A percentile compares a stretch with the other conserved stretches of the same genome.
Evolutionary conservation across 2,329 filamentous ascomycete genomes (phyloP).

Genomic region (Ceratocystis alfenasii): DNA sequence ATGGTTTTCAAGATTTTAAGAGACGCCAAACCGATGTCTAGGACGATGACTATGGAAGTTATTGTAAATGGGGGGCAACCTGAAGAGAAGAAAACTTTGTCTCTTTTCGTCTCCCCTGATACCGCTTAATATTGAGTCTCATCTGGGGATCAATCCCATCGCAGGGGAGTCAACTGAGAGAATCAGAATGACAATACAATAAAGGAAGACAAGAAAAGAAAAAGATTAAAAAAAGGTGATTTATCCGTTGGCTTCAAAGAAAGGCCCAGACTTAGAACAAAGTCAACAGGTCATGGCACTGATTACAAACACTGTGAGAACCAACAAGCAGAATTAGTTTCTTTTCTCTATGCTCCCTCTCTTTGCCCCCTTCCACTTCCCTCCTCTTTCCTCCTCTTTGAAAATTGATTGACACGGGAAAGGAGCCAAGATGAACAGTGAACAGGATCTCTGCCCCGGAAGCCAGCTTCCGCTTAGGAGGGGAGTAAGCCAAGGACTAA

Average conservation of each 20-base stretch:
- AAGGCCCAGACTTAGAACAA: neutral
- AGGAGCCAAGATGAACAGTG: slow-evolving; percentile 7
- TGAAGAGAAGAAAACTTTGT: neutral
- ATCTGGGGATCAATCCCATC: neutral
- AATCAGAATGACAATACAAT: neutral
- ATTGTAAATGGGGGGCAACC: neutral
- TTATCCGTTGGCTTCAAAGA: neutral
- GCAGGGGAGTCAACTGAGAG: neutral
- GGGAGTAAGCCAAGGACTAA: neutral
- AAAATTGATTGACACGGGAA: neutral
- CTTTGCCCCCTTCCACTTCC: neutral
- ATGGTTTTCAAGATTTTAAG: neutral
- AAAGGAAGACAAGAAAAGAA: neutral
- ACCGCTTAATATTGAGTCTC: neutral
- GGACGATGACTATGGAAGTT: neutral
- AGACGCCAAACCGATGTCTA: neutral
- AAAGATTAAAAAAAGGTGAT: neutral
- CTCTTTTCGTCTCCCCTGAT: neutral
- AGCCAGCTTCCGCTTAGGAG: neutral
- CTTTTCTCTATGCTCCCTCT: neutral
- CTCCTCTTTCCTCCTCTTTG: neutral
- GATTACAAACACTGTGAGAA: neutral
- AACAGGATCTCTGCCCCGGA: neutral
- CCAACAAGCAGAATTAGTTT: neutral
- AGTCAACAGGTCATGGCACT: neutral